phyloP scores from a whole-genome alignment of 2,329 filamentous ascomycete species.

The Diaporthe aspalathi region DNA sequence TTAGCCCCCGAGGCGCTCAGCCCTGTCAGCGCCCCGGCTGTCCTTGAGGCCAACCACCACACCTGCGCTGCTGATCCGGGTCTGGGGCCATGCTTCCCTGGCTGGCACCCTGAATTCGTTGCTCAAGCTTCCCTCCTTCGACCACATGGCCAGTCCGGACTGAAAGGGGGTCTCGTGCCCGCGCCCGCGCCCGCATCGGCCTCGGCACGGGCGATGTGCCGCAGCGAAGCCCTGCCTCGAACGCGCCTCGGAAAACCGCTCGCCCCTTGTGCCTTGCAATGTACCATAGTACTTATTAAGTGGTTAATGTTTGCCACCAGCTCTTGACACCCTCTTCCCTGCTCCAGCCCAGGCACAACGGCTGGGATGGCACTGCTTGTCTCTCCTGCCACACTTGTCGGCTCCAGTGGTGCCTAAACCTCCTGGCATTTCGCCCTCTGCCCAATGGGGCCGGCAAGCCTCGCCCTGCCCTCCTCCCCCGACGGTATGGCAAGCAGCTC shows the following conservation, averaged over 20 bases:
- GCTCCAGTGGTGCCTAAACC: conserved; percentile 23
- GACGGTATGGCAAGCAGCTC: conserved; percentile 8
- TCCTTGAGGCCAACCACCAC: conserved; percentile 6
- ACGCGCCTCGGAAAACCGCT: neutral
- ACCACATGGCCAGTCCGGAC: neutral
- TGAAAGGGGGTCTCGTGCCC: neutral
- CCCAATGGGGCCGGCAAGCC: conserved; percentile 30
- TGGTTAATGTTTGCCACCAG: conserved; percentile 16
- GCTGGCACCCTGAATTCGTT: neutral
- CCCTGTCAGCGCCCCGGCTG: conserved; percentile 1
- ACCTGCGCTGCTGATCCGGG: neutral
- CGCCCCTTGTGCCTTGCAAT: conserved; percentile 21
- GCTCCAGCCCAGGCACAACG: conserved; percentile 11
- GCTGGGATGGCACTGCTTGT: conserved; percentile 29
- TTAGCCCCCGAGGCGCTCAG: conserved; percentile 5
- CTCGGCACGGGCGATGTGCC: conserved; percentile 4
- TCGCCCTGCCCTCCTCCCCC: conserved; percentile 12
- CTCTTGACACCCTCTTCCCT: conserved; percentile 19
- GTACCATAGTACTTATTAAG: no score
- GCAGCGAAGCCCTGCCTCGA: neutral
- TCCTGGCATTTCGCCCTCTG: conserved; percentile 26
- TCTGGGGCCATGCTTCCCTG: neutral
- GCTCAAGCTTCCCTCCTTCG: neutral
- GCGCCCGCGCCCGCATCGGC: neutral
- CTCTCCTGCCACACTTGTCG: conserved; percentile 5